phyloP scores from a whole-genome alignment of 768 basidiomycete species.

The Inosperma sp. region DNA sequence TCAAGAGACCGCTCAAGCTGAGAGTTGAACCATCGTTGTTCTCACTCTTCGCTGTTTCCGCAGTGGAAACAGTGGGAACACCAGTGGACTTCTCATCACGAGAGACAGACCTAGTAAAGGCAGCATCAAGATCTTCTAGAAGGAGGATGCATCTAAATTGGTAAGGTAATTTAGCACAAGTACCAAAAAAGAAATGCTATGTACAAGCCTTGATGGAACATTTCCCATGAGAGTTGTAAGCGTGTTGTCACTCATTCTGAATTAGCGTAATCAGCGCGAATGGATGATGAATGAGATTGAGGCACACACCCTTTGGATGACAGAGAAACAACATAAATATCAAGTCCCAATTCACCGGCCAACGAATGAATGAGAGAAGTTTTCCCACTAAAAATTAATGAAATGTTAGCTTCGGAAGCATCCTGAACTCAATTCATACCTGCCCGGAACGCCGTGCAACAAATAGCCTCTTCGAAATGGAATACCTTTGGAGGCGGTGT shows the following conservation, averaged over 20 bases:
- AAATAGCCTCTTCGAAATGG: constrained; percentile 86
- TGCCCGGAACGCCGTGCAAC: constrained; percentile 81
- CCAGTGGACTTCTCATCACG: constrained; percentile 81
- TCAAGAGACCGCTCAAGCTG: constrained; percentile 79
- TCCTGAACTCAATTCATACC: constrained; percentile 39
- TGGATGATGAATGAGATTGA: constrained; percentile 3
- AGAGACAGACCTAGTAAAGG: constrained; percentile 82
- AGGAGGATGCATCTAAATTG: constrained; percentile 79
- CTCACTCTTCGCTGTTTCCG: constrained; percentile 39
- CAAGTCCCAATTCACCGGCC: constrained; percentile 79
- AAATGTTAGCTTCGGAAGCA: constrained; percentile 2
- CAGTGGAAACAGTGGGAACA: constrained; percentile 48
- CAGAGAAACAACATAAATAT: constrained; percentile 88
- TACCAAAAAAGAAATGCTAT: background rate
- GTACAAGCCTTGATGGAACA: constrained; percentile 71
- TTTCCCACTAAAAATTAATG: constrained; percentile 55
- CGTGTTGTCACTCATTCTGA: constrained; percentile 87
- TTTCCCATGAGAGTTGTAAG: constrained; percentile 83
- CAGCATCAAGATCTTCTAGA: constrained; percentile 90
- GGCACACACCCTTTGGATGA: constrained; percentile 77
- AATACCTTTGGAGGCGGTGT: constrained; percentile 51
- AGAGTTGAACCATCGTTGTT: constrained; percentile 74
- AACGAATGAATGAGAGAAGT: constrained; percentile 83
- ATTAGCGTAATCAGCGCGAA: constrained; percentile 11
- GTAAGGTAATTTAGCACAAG: constrained; percentile 14